Evolutionary conservation across 352 stramenopile genomes (phyloP).

Genomic region (Globisporangium paddicum): DNA sequence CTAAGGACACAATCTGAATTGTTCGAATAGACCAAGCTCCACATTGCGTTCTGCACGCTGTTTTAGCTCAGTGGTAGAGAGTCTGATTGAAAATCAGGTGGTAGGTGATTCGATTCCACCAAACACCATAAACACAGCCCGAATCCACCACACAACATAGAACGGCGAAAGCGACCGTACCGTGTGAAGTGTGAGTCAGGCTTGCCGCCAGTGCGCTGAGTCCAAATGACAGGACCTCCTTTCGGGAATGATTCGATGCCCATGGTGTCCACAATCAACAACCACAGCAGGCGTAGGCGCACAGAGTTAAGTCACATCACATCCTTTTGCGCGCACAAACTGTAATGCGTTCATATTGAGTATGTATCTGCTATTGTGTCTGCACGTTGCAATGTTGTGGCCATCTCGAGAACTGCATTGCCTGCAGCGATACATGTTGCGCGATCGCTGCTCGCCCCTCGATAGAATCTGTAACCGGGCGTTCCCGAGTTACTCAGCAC

Average conservation of each 20-base stretch:
- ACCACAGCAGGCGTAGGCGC: background rate
- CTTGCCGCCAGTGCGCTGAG: background rate
- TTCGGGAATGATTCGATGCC: background rate
- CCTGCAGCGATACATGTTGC: background rate
- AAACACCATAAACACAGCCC: background rate
- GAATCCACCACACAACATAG: background rate
- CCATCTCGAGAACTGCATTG: background rate
- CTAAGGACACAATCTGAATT: no score
- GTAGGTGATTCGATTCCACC: background rate
- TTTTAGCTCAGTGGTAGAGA: background rate
- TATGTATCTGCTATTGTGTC: background rate
- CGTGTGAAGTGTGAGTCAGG: conserved; percentile 4
- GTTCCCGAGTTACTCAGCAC: no score
- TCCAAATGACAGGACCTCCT: conserved; percentile 2
- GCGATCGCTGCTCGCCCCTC: background rate
- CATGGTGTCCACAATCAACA: background rate
- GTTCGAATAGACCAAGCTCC: no score
- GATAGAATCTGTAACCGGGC: no score
- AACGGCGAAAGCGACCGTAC: background rate
- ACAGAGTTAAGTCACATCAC: background rate
- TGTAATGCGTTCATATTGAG: background rate
- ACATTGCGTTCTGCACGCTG: no score
- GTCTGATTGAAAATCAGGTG: background rate
- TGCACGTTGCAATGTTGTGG: background rate
- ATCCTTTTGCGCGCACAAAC: background rate